A percentile compares a stretch with the other conserved stretches of the same genome.
phyloP scores from a whole-genome alignment of 2,329 filamentous ascomycete species.

The Verticillium albo-atrum region DNA sequence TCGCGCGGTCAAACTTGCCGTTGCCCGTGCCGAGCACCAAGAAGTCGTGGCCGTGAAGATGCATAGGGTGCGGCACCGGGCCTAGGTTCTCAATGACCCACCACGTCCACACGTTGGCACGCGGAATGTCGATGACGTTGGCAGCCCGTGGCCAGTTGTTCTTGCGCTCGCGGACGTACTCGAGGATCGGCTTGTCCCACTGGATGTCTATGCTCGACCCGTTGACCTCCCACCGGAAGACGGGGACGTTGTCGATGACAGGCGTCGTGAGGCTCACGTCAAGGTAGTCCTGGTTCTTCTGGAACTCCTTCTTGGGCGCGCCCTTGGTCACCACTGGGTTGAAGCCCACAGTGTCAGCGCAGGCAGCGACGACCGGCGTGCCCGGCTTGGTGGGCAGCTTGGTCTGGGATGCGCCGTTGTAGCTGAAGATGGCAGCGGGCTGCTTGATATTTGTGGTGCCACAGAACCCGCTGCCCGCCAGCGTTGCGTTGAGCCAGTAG shows the following conservation, averaged over 20 bases:
- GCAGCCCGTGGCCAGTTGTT: slow-evolving; percentile 11
- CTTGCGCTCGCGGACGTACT: slow-evolving; percentile 17
- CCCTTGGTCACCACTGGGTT: slow-evolving; percentile 17
- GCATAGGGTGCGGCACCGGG: slow-evolving; percentile 36
- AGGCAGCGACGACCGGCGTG: slow-evolving; percentile 11
- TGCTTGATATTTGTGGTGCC: slow-evolving; percentile 20
- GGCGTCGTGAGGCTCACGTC: slow-evolving; percentile 14
- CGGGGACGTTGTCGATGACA: slow-evolving; percentile 4
- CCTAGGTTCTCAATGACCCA: slow-evolving; percentile 24
- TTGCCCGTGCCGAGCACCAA: slow-evolving; percentile 19
- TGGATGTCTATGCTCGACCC: slow-evolving; percentile 26
- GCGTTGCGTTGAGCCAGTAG: slow-evolving; percentile 38
- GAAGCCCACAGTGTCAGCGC: slow-evolving; percentile 15
- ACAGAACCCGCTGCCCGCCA: slow-evolving; percentile 19
- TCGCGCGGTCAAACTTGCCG: slow-evolving; percentile 12
- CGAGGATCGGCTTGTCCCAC: slow-evolving; percentile 33
- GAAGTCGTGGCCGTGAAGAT: slow-evolving; percentile 42
- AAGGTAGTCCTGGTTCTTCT: slow-evolving; percentile 14
- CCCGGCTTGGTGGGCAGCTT: slow-evolving; percentile 23
- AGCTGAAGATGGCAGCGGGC: slow-evolving; percentile 32
- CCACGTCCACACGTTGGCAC: slow-evolving; percentile 21
- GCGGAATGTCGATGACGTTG: slow-evolving; percentile 14
- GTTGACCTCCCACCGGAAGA: slow-evolving; percentile 25
- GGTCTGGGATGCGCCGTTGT: slow-evolving; percentile 24
- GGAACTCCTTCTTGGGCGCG: slow-evolving; percentile 18